Conservation (phyloP, 2,329 filamentous ascomycete genomes). For the Hysterium pulicare region DNA sequence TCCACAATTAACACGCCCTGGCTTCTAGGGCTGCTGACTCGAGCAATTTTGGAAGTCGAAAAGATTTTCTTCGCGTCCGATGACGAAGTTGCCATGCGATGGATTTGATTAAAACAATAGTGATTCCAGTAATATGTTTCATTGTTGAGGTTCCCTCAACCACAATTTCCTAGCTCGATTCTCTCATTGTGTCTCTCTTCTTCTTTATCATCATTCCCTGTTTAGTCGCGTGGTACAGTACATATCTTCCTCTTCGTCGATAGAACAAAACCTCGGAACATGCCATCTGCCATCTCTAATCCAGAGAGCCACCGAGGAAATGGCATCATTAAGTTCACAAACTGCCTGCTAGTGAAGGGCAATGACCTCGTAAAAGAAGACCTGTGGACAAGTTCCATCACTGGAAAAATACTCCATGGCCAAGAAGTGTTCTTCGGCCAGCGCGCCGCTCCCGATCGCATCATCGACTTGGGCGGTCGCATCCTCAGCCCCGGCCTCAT, state of each 20-base stretch:
- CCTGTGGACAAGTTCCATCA: slow-evolving; percentile 81
- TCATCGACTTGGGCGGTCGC: slow-evolving; percentile 75
- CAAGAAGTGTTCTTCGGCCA: slow-evolving; percentile 66
- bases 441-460: slow-evolving; percentile 65
- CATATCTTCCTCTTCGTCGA: slow-evolving; percentile 2
- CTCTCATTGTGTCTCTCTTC: no score
- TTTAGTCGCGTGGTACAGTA: no score
- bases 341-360: slow-evolving; percentile 73
- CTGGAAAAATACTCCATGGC: slow-evolving; percentile 76
- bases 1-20: not conserved
- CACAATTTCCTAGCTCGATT: slow-evolving; percentile 1
- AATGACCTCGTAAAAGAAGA: slow-evolving; percentile 69
- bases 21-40: not conserved
- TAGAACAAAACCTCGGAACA: slow-evolving; percentile 19
- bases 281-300: slow-evolving; percentile 39
- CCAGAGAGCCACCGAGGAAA: slow-evolving; percentile 34
- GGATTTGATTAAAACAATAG: not conserved
- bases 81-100: slow-evolving; percentile 1
- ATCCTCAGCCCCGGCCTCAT: slow-evolving; percentile 85
- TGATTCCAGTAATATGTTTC: not conserved
- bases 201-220: no score
- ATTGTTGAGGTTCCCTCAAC: slow-evolving; percentile 5
- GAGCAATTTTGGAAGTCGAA: not conserved
- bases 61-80: not conserved
- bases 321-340: slow-evolving; percentile 80